Evolutionary conservation across 2,329 filamentous ascomycete genomes (phyloP), one percentile per base, ranked within the genome.

Genomic region (Parastagonospora nodorum): DNA sequence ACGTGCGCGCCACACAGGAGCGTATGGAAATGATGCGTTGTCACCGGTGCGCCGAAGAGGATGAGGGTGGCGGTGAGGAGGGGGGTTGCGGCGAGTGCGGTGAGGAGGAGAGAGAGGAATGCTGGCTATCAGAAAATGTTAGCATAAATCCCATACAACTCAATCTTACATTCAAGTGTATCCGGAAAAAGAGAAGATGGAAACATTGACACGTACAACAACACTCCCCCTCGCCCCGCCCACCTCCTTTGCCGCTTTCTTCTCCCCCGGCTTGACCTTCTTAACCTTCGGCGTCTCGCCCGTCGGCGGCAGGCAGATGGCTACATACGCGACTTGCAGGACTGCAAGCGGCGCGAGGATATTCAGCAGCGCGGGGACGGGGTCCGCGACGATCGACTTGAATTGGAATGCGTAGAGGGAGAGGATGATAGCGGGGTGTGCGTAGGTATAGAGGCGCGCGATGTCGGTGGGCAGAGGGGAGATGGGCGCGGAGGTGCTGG

Each of bases 11-110:
- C 88, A 72, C 87, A 88, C 31, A 97, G 85, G 29, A 90, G 71
- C 1, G 94, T 99, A 60, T 95, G 88, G 4, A 80, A 70, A 43
- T 88, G 77, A 72, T 97, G 90, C 1, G 90, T 90, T 29, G 93
- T 89, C 45, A 96, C 80, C 0, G 94, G 94, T 7, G 93, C 94
- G 67, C 94, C 94, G 74, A 97, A 95, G 60, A 97, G 88, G 66
- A 97, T 81, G 64, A 95, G 83, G 32, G 86, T 75, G 37, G 84
- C 70, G 70, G 81, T 75, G 38, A 88, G 77, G 31, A 85, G 67
- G 2, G 85, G 85, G 0, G 83, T 79, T 5, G 80, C 80, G 45
- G 84, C 77, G 52, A 83, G 71, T 14, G 83, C 66, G 11, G 82
- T 76, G 6, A 87, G 75, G 39, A 85, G 72, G 29, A 93, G 82